Evolutionary conservation across 441 rosid genomes (phyloP), one percentile per base, ranked within the genome.

Genomic region (Hura crepitans): DNA sequence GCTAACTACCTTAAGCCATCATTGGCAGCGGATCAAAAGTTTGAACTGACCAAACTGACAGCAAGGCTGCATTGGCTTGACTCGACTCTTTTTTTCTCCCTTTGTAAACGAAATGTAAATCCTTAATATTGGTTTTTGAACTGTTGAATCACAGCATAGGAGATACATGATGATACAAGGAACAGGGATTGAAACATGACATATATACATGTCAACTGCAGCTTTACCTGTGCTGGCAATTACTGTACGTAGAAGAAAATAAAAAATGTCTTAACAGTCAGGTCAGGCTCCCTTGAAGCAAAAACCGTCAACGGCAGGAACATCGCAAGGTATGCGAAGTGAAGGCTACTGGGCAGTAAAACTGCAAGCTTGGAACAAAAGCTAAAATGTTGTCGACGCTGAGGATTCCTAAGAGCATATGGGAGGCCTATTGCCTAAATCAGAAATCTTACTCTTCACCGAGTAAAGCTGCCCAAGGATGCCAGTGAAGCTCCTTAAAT

Each of bases 401-500:
- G 7, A 53, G 6, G 33, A 13, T 31, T 65, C n/a, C n/a, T 17
- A 14, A 9, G 2, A 46, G 11, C 22, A 25, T 15, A 43, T 35
- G 23, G n/a, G 22, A 33, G 12, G 33, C 33, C 45, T 50, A 22
- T 50, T 50, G 28, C 50, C 46, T 12, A n/a, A 20, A 50, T 45
- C 37, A 25, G 51, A 43, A 18, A 37, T 42, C 74, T 51, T 17
- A 71, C 39, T 27, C 37, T 10, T 49, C 8, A 51, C 2, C 4
- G 0, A 51, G 56, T 23, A 25, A 55, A 23, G 27, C 18, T 17
- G 65, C 73, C 65, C 14, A 12, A 14, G 47, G 66, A 47, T 70
- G 66, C 59, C 31, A 13, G 62, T 8, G 31, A 20, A 46, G 57
- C 65, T 65, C 56, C 75, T 56, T 8, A 18, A 55, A 14, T 64